Base-by-base conservation (phyloP, 176 grass and related monocot species). In the Oryza coarctata region DNA sequence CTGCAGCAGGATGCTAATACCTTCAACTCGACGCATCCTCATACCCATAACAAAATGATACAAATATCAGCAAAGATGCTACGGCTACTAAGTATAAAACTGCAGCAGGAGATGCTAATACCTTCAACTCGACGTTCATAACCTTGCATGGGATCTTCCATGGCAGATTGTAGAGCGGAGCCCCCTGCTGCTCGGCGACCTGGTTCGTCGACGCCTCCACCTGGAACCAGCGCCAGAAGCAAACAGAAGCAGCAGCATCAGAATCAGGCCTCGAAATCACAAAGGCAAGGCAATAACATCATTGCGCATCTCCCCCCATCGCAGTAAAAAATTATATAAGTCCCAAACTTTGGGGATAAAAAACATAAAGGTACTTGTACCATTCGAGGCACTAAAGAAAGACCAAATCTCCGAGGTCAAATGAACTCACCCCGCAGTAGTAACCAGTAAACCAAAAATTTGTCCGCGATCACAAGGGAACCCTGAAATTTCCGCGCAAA, bases 121-220 rank as follows among this genome's bases (percentile, higher is more conserved):
- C 94, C 92, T 97, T 97, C 65, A 97, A 65, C 22, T 89, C 76
- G 23, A 97, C 84, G 76, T 94, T 92, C 76, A 94, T 94, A 57
- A 97, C 88, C 44, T 89, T 88, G 75, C 94, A 97, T 6, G 81
- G 81, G 69, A 97, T 90, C 80, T 94, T 97, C 90, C 90, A 97
- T 84, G 94, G 94, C 52, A 97, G 73, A 68, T 97, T 75, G 82
- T 97, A 97, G 8, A 89, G 58, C 5, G 88, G 87, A 28, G 91
- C 83, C 66, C 93, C 87, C 74, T 84, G 81, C 39, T 97, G 89
- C 62, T 97, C 92, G 2, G 92, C 64, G 1, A 85, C 80, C 74
- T 97, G 94, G 81, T 94, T 91, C 28, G 92, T 97, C 1, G 88
- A 97, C 2, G 94, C 94, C 78, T 94, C 86, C 47, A 97, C 94